These are phyloP conservation scores for Crithidia sp. DNA, from an alignment of 208 protist genomes.

Conservation along the genomic window DNA sequence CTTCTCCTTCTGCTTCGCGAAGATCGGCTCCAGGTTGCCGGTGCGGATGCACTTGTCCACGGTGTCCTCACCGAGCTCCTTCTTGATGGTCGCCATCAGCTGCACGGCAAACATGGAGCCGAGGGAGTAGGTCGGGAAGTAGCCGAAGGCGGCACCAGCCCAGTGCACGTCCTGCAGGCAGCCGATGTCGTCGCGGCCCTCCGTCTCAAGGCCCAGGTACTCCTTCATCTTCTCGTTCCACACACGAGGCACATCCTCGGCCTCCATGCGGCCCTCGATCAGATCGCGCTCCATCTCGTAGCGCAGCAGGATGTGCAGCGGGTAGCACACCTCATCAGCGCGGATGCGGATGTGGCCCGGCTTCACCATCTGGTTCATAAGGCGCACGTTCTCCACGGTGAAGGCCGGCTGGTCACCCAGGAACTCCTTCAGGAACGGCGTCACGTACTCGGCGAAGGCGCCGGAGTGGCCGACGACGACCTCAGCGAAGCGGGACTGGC, in stretches of 20 bases:
- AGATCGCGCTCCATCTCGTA: constrained; percentile 92
- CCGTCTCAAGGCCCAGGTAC: constrained; percentile 81
- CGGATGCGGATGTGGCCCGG: constrained; percentile 82
- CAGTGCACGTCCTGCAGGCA: constrained; percentile 93
- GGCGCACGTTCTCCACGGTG: constrained; percentile 55
- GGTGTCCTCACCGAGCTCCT: constrained; percentile 61
- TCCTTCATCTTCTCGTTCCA: constrained; percentile 91
- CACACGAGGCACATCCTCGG: constrained; percentile 75
- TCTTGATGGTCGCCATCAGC: constrained; percentile 70
- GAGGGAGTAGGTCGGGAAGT: constrained; percentile 91
- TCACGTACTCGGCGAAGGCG: constrained; percentile 64
- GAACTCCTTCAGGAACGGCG: constrained; percentile 48
- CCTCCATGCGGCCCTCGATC: constrained; percentile 77
- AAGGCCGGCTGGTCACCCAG: constrained; percentile 70
- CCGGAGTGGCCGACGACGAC: constrained; percentile 58
- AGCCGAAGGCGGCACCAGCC: constrained; percentile 65
- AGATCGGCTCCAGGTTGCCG: constrained; percentile 72
- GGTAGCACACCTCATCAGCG: constrained; percentile 93
- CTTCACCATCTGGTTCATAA: constrained; percentile 49
- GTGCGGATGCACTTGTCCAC: constrained; percentile 59
- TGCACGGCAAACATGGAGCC: constrained; percentile 88
- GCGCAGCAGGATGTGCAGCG: constrained; percentile 89
- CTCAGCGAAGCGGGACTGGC: constrained; percentile 89
- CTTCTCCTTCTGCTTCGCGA: constrained; percentile 76
- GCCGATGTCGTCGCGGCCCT: constrained; percentile 76